phyloP scores from a whole-genome alignment of 2,329 filamentous ascomycete genomes.

The Phialophora macrospora region DNA sequence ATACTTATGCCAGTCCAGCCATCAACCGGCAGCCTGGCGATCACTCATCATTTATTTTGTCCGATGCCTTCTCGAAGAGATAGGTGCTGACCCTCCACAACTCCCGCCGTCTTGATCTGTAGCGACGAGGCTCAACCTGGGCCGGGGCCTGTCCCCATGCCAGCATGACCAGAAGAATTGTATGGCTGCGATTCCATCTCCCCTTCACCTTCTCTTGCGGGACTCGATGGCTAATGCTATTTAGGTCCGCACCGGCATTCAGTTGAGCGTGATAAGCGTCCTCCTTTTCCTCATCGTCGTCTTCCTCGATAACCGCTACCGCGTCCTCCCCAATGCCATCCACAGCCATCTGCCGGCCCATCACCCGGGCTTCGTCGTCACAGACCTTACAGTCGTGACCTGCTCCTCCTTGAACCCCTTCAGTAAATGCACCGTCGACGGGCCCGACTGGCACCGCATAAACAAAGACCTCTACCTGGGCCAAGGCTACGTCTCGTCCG shows the following conservation, averaged over 20 bases:
- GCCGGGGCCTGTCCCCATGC: constrained; percentile 24
- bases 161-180: constrained; percentile 38
- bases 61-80: not conserved
- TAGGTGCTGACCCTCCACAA: not conserved
- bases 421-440: constrained; percentile 75
- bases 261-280: constrained; percentile 70
- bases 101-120: not conserved
- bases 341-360: constrained; percentile 87
- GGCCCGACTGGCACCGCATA: constrained; percentile 76
- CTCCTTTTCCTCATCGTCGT: constrained; percentile 74
- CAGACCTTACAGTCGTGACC: constrained; percentile 77
- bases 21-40: not conserved
- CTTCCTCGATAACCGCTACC: constrained; percentile 85
- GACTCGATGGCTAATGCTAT: constrained; percentile 11
- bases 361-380: constrained; percentile 81
- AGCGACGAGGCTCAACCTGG: not conserved
- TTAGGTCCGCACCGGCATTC: constrained; percentile 69
- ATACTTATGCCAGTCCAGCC: not conserved
- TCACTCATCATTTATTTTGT: not conserved
- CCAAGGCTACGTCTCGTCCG: constrained; percentile 72
- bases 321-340: constrained; percentile 81
- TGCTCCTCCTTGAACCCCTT: constrained; percentile 78
- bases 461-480: constrained; percentile 88
- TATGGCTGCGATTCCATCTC: not conserved
- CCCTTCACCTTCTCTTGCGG: not conserved